Evolutionary conservation across 2,329 filamentous ascomycete species (phyloP), one percentile per base, ranked within the genome.

Genomic region (Stachybotrys chlorohalonatus): DNA sequence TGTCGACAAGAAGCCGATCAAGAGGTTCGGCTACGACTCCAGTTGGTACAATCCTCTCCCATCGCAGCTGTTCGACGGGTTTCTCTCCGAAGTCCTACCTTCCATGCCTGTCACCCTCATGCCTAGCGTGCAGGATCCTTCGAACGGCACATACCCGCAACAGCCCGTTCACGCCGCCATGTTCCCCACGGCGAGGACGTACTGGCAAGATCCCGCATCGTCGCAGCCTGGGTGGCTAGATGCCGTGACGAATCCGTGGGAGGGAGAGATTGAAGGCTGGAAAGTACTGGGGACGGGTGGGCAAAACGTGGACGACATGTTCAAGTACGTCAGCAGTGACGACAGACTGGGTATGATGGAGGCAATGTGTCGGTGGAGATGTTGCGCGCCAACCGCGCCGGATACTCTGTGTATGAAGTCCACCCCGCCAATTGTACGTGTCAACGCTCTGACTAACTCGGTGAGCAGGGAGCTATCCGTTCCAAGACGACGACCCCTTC

Each of bases 161-260:
- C 94, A 97, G 69, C 87, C 90, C 1, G 88, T 99, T 52, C 94
- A 99, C 70, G 78, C 89, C 5, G 93, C 94, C 57, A 90, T 99
- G 82, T 94, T 99, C 63, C 88, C 90, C 0, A 78, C 81, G 8
- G 78, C 90, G 16, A 80, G 91, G 58, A 74, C 81, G 7, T 99
- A 90, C 66, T 80, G 79, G 39, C 72, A 78, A 11, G 70, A 73
- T 13, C 78, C 78, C 0, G 66, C 69, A 5, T 60, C 65, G 17
- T 52, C 51, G 3, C 75, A 82, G 51, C 73, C 81, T 0, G 84
- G 87, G 17, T 96, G 91, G 86, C 84, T 99, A 53, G 90, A 97
- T 68, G 80, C 82, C 6, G 89, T 92, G 50, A 97, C 94, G 5
- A 99, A 99, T 64, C 94, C 94, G 0, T 95, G 89, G 85, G 88